Base-by-base conservation (phyloP, 768 basidiomycete species). In the Baorangia bicolor region DNA sequence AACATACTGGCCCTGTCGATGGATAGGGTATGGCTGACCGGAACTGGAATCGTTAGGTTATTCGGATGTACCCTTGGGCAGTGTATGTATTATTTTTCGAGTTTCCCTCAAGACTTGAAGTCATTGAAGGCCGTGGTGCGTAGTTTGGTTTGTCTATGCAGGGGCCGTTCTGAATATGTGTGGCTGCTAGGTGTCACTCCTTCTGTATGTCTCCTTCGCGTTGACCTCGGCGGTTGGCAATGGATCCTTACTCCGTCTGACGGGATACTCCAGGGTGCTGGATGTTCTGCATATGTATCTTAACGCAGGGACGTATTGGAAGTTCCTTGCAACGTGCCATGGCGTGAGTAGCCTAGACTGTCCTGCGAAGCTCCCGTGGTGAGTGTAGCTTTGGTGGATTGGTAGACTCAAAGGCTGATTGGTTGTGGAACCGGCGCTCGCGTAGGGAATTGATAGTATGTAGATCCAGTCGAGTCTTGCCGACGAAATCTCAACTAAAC, bases 51-150 rank as follows among this genome's bases (percentile, higher is more conserved):
- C 0, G 1, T 16, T 18, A 62, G 60, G 50, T 33, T 61, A 18
- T 57, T 46, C 10, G 60, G 60, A 5, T 62, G 60, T 21, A 53
- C 50, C 12, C 6, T 62, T 0, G 60, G 60, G 2, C 60, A 57
- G 33, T 45, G 41, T n/a, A 28, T 49, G 3, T 49, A 53, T 42
- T 62, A 62, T 16, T 58, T 48, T 28, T 39, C 16, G 14, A 51
- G 40, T 25, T 60, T 60, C 28, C 53, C 59, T 8, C 38, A 16
- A 8, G 60, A 61, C 25, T 16, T 53, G 4, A 49, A 27, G 25
- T 28, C 51, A 12, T 18, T 61, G 48, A 62, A 61, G 16, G 20
- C 16, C 0, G 4, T 49, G 59, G 60, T 61, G 10, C 38, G 54
- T 39, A 4, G 8, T 23, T 47, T 20, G 6, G 23, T 27, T 18